These are phyloP conservation scores for Carex scoparia DNA, from an alignment of 176 grass and related monocot species.

Conservation along the genomic window DNA sequence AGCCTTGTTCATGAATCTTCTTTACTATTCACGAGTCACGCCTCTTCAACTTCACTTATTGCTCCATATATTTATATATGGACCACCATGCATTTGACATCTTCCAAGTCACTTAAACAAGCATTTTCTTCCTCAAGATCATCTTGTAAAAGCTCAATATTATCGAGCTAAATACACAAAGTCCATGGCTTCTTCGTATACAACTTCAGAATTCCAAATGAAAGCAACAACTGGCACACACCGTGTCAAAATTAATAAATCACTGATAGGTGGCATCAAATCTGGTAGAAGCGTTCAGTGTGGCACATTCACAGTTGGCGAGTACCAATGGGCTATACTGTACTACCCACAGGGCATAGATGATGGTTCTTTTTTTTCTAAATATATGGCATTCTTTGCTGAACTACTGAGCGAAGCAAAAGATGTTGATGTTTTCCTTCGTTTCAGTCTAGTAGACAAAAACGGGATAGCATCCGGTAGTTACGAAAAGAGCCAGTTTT, in stretches of 20 bases:
- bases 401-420: not conserved
- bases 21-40: too few relatives aligned
- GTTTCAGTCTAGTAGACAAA: not conserved
- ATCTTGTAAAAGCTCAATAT: too few relatives aligned
- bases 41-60: too few relatives aligned
- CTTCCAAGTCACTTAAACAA: too few relatives aligned
- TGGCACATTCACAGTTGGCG: not conserved
- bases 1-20: too few relatives aligned
- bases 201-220: not conserved
- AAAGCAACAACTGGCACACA: not conserved
- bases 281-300: not conserved
- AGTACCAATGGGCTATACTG: not conserved
- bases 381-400: not conserved
- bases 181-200: not conserved
- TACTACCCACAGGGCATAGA: not conserved
- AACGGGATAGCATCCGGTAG: not conserved
- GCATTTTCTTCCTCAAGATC: too few relatives aligned
- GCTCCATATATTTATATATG: too few relatives aligned
- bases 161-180: too few relatives aligned
- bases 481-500: fast-evolving
- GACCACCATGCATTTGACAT: too few relatives aligned
- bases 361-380: not conserved
- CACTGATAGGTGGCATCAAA: not conserved
- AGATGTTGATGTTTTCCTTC: not conserved
- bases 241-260: not conserved